Base-by-base conservation (phyloP, 768 basidiomycete genomes). In the Amanita pallidorosea region DNA sequence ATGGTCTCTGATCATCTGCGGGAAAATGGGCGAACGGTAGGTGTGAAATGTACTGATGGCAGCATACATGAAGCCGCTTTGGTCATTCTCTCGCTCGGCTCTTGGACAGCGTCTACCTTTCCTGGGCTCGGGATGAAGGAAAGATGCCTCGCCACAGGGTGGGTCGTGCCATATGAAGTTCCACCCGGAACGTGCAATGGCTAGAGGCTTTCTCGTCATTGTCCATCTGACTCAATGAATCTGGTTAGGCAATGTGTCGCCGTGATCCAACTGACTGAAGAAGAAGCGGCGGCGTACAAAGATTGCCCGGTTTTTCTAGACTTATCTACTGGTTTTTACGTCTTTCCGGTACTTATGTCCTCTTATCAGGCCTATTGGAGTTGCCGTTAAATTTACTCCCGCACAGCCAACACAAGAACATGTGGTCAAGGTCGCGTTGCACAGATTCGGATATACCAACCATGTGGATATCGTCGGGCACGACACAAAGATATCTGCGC, bases 21-120 rank as follows among this genome's bases (percentile, higher is more conserved):
- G 17, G 59, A 47, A 29, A 13, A 60, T 53, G 68, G 71, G 29
- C 69, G 53, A 56, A 78, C 77, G 17, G 68, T 59, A 2, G 88
- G 87, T 2, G 86, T 91, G 4, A 63, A 64, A 27, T 81, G 87
- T 54, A 63, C 63, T 18, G 79, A 83, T 60, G 88, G 84, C 7
- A 68, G 69, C 2, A 55, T 61, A 9, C 75, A 80, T 55, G 57
- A 66, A 13, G 85, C 82, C 1, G 76, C 82, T 48, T 56, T 80
- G 43, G 74, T 90, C 7, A 69, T 95, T 25, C 63, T 93, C 31
- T 80, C 88, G 7, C 70, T 81, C 12, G 91, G 92, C 20, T 77
- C 85, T 5, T 96, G 94, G 95, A 92, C 91, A 1, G 79, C 88
- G 7, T 83, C 83, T 1, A 63, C 82, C 1, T 89, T 94, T 60